These are phyloP conservation scores for Neophaeococcomyces mojaviensis DNA, from an alignment of 2,329 filamentous ascomycete genomes.

Conservation along the genomic window DNA sequence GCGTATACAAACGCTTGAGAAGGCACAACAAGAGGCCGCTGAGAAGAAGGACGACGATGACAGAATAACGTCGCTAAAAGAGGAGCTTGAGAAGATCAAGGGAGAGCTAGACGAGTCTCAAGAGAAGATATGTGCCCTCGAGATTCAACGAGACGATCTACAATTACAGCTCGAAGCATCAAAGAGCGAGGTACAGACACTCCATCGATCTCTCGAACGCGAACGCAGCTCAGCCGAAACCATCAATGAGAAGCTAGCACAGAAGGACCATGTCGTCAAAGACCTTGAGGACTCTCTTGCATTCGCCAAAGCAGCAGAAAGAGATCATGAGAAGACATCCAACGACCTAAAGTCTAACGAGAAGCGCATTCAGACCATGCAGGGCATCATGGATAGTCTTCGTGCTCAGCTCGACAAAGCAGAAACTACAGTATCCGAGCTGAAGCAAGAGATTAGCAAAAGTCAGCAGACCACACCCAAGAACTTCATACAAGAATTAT, in stretches of 20 bases:
- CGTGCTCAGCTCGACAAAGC: conserved; percentile 48
- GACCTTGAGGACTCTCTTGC: conserved; percentile 23
- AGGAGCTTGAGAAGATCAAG: conserved; percentile 35
- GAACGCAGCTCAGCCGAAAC: conserved; percentile 4
- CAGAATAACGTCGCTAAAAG: conserved; percentile 30
- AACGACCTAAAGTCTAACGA: conserved; percentile 36
- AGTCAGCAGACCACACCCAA: conserved; percentile 16
- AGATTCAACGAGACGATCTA: conserved; percentile 27
- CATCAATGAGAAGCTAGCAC: conserved; percentile 27
- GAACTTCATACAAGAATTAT: conserved; percentile 21
- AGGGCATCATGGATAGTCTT: conserved; percentile 48
- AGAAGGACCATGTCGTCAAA: conserved; percentile 24
- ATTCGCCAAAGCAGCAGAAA: conserved; percentile 18
- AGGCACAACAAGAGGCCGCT: conserved; percentile 21
- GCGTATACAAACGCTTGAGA: conserved; percentile 37
- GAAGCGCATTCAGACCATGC: conserved; percentile 48
- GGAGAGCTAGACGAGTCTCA: conserved; percentile 34
- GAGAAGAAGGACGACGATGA: conserved; percentile 27
- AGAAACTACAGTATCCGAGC: conserved; percentile 40
- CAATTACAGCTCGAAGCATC: conserved; percentile 20
- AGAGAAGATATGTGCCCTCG: conserved; percentile 21
- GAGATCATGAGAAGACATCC: conserved; percentile 18
- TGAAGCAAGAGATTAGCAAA: conserved; percentile 32
- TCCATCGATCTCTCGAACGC: conserved; percentile 14
- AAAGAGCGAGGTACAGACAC: conserved; percentile 19